These are phyloP conservation scores for Colletotrichum neosansevieriae DNA, from an alignment of 2,329 filamentous ascomycete species.

Conservation along the genomic window DNA sequence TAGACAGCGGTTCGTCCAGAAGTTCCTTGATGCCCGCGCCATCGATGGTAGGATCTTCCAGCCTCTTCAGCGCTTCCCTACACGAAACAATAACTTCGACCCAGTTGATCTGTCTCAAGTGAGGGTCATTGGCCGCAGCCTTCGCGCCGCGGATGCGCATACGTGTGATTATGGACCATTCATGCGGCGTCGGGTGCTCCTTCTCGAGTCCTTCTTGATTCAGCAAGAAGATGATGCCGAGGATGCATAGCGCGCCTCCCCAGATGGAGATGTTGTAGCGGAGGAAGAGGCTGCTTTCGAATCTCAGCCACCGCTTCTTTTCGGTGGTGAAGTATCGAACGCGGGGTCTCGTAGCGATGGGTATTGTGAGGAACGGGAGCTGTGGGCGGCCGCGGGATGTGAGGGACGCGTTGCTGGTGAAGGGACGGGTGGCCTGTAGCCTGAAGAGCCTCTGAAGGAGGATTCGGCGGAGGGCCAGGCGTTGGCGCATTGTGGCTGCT, in stretches of 20 bases:
- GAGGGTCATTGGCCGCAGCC: slow-evolving; percentile 68
- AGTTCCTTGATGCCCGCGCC: slow-evolving; percentile 73
- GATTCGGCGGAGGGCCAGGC: slow-evolving; percentile 52
- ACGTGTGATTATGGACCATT: slow-evolving; percentile 81
- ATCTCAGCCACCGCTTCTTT: slow-evolving; percentile 75
- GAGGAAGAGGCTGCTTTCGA: slow-evolving; percentile 76
- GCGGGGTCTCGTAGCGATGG: slow-evolving; percentile 62
- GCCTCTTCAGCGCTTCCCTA: slow-evolving; percentile 68
- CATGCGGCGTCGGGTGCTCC: slow-evolving; percentile 81
- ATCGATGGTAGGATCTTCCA: slow-evolving; percentile 78
- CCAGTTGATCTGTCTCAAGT: slow-evolving; percentile 73
- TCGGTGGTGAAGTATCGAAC: slow-evolving; percentile 85
- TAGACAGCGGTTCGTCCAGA: slow-evolving; percentile 63
- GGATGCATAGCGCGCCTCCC: slow-evolving; percentile 69
- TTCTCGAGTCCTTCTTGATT: slow-evolving; percentile 82
- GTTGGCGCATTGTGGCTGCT: slow-evolving; percentile 52
- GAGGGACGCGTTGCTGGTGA: slow-evolving; percentile 42
- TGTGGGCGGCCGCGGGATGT: slow-evolving; percentile 55
- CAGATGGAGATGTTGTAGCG: slow-evolving; percentile 77
- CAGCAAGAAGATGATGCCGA: slow-evolving; percentile 73
- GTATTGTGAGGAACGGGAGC: slow-evolving; percentile 65
- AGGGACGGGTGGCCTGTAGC: slow-evolving; percentile 36
- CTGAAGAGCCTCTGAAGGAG: slow-evolving; percentile 43
- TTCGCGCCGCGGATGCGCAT: slow-evolving; percentile 75
- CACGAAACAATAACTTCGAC: slow-evolving; percentile 72